These are phyloP conservation scores for Neoascochyta sp. DNA, from an alignment of 2,329 filamentous ascomycete species.

Conservation along the genomic window DNA sequence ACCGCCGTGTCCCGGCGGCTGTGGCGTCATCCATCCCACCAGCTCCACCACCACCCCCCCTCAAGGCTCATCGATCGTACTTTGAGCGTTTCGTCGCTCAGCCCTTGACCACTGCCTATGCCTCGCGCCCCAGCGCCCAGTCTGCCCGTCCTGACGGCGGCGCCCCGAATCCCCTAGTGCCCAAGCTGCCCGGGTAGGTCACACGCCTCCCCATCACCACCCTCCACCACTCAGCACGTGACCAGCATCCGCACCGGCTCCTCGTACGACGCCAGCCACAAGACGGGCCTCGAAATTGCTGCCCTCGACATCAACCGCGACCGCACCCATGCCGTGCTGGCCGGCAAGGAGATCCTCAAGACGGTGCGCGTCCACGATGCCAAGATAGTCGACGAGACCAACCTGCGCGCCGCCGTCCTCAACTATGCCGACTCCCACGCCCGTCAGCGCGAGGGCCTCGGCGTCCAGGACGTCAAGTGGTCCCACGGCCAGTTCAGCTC, in stretches of 20 bases:
- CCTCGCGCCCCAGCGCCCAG: conserved; percentile 53
- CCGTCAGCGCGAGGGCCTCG: conserved; percentile 56
- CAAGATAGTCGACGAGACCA: conserved; percentile 59
- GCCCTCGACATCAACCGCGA: conserved; percentile 62
- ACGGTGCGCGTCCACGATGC: conserved; percentile 58
- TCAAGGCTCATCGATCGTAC: conserved; percentile 35
- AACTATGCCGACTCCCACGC: conserved; percentile 51
- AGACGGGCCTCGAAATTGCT: conserved; percentile 61
- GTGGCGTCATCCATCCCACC: conserved; percentile 24
- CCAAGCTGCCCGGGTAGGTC: conserved; percentile 37
- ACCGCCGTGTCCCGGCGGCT: conserved; percentile 13
- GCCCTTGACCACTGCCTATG: conserved; percentile 49
- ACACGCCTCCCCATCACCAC: conserved; percentile 1
- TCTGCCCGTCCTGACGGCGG: conserved; percentile 39
- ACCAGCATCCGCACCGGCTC: conserved; percentile 44
- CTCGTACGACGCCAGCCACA: conserved; percentile 57
- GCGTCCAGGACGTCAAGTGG: conserved; percentile 65
- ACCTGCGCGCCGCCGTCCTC: conserved; percentile 59
- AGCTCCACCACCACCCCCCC: conserved; percentile 36
- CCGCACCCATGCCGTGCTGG: conserved; percentile 61
- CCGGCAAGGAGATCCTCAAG: conserved; percentile 63
- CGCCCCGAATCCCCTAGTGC: conserved; percentile 36
- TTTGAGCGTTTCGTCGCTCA: conserved; percentile 54
- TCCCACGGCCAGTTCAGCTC: conserved; percentile 59
- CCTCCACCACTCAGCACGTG: conserved; percentile 6